Evolutionary conservation across 2,329 filamentous ascomycete genomes (phyloP), one percentile per base, ranked within the genome.

Genomic region (Lecanicillium sp.): DNA sequence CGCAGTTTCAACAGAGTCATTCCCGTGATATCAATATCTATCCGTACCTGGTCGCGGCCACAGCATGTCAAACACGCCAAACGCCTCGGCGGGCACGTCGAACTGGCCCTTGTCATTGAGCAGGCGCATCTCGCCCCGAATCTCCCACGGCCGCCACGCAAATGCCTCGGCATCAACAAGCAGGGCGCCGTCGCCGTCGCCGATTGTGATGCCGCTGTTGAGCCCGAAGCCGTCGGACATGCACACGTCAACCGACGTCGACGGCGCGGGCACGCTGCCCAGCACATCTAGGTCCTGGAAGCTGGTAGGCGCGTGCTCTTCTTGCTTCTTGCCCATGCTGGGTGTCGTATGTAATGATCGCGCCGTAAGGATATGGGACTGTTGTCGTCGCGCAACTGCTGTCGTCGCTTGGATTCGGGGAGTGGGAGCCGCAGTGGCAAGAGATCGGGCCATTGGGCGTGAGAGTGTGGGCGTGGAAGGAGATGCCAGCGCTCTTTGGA

Each of bases 101-200:
- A 87, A 90, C 64, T 94, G 87, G 0, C 89, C 87, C 65, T 86
- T 90, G 39, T 65, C 67, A 65, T 95, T 95, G 48, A 85, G 62
- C 58, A 95, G 67, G 57, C 60, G 68, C 66, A 61, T 67, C 43
- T 60, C 62, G 44, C 66, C 60, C 56, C 66, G 69, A 4, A 63
- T 66, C 51, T 78, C 67, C 89, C 91, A 96, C 4, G 93, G 93
- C 61, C 79, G 73, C 93, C 93, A 98, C 43, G 74, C 69, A 64
- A 96, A 97, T 1, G 85, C 90, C 66, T 97, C 90, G 5, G 91
- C 91, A 33, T 82, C 84, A 2, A 96, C 77, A 5, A 98, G 74
- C 52, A 98, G 63, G 21, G 90, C 78, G 0, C 89, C 91, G 44
- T 80, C 75, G 0, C 84, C 84, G 38, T 79, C 80, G 2, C 71